Evolutionary conservation across 1,139 yeast genomes (phyloP).

Genomic region (Diutina siamensis): DNA sequence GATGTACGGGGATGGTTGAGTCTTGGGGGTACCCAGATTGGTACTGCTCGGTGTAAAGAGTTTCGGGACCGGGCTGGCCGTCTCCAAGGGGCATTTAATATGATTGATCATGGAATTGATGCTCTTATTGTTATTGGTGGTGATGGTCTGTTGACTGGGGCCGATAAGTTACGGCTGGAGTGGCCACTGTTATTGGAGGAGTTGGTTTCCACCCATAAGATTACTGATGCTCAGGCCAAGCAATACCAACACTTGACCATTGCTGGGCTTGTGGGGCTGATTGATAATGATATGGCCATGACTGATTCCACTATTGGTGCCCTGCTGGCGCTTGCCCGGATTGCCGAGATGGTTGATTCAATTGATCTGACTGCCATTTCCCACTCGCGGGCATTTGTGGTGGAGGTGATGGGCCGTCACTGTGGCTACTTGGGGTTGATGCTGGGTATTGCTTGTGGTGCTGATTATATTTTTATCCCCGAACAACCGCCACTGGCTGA

Average conservation of each 20-base stretch:
- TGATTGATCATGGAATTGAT: slow-evolving; percentile 64
- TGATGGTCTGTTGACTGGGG: slow-evolving; percentile 79
- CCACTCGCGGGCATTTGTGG: slow-evolving; percentile 73
- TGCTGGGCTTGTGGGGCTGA: slow-evolving; percentile 73
- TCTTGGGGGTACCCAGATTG: slow-evolving; percentile 72
- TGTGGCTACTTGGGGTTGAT: slow-evolving; percentile 82
- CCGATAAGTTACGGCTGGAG: slow-evolving; percentile 65
- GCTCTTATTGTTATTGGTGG: slow-evolving; percentile 79
- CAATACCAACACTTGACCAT: slow-evolving; percentile 51
- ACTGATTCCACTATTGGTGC: slow-evolving; percentile 82
- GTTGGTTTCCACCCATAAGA: slow-evolving; percentile 35
- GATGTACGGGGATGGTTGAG: slow-evolving; percentile 69
- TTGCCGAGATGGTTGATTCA: slow-evolving; percentile 67
- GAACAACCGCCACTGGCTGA: slow-evolving; percentile 57
- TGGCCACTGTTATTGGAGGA: slow-evolving; percentile 69
- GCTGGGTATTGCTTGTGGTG: slow-evolving; percentile 77
- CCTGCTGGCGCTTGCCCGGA: slow-evolving; percentile 64
- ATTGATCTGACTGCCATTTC: slow-evolving; percentile 80
- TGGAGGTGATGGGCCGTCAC: slow-evolving; percentile 86
- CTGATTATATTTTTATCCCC: slow-evolving; percentile 71
- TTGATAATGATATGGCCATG: slow-evolving; percentile 75
- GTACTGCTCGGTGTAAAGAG: slow-evolving; percentile 66
- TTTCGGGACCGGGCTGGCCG: slow-evolving; percentile 63
- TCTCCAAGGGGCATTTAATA: slow-evolving; percentile 51
- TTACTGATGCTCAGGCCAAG: slow-evolving; percentile 38